A percentile compares a stretch with the other conserved stretches of the same genome.
These are phyloP conservation scores for Phytophthora macrochlamydospora DNA, from an alignment of 352 stramenopile species.

Conservation along the genomic window DNA sequence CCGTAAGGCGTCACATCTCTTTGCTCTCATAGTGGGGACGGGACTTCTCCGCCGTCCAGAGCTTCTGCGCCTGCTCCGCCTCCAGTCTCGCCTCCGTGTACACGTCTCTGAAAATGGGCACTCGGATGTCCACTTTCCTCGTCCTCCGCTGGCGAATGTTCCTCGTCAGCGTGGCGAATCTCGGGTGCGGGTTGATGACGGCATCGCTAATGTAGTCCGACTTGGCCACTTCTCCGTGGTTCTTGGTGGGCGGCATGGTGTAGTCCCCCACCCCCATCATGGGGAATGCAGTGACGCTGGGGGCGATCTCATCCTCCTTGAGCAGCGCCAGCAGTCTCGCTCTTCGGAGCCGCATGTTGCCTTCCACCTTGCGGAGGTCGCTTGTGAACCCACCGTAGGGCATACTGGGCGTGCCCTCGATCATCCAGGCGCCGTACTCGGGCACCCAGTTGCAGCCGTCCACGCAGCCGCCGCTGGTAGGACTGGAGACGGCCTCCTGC, in stretches of 20 bases:
- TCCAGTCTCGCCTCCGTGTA: conserved; percentile 77
- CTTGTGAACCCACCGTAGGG: conserved; percentile 96
- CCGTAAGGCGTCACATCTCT: conserved; percentile 32
- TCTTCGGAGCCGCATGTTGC: conserved; percentile 97
- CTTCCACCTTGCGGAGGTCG: conserved; percentile 96
- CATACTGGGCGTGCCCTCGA: conserved; percentile 95
- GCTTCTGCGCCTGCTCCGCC: conserved; percentile 56
- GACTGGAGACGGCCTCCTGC: conserved; percentile 10
- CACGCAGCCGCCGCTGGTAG: conserved; percentile 22
- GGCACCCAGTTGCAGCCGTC: conserved; percentile 98
- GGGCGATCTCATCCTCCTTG: conserved; percentile 95
- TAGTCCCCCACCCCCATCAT: conserved; percentile 96
- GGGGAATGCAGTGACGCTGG: conserved; percentile 96
- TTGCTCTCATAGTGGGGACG: conserved; percentile 78
- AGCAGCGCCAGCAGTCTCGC: conserved; percentile 95
- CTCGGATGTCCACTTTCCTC: conserved; percentile 87
- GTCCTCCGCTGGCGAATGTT: conserved; percentile 97
- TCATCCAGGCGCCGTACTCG: conserved; percentile 99
- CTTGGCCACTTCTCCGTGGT: conserved; percentile 84
- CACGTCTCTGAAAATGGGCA: conserved; percentile 86
- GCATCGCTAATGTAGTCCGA: conserved; percentile 98
- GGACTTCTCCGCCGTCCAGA: conserved; percentile 82
- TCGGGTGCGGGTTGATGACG: conserved; percentile 99
- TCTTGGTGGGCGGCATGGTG: conserved; percentile 68
- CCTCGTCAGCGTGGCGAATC: conserved; percentile 97